Conservation (phyloP, 495 filamentous ascomycete species). For the Pyrenula massariospora region DNA sequence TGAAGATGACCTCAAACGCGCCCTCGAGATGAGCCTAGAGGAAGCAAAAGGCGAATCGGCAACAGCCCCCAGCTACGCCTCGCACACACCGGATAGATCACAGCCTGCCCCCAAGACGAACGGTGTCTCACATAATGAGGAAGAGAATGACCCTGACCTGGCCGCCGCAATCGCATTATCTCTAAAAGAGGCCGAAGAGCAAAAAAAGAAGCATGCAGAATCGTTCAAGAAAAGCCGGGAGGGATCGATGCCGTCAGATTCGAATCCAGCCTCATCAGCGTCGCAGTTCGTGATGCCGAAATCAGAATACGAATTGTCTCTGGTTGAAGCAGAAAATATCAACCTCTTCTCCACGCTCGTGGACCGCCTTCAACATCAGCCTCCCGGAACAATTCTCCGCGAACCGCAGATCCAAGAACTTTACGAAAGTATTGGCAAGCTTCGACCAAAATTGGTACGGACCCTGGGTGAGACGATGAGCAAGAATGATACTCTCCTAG, state of each 20-base stretch:
- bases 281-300: slow-evolving; percentile 48
- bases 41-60: slow-evolving; percentile 72
- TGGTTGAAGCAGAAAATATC: slow-evolving; percentile 93
- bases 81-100: slow-evolving; percentile 36
- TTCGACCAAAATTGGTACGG: slow-evolving; percentile 86
- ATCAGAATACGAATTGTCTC: slow-evolving; percentile 89
- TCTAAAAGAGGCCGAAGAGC: slow-evolving; percentile 95
- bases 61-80: slow-evolving; percentile 51
- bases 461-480: slow-evolving; percentile 99
- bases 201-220: slow-evolving; percentile 81
- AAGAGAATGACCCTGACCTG: slow-evolving; percentile 85
- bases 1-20: slow-evolving; percentile 88
- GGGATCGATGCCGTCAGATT: background rate
- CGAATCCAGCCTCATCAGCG: slow-evolving; percentile 25
- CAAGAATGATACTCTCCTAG: slow-evolving; percentile 93
- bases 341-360: slow-evolving; percentile 92
- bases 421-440: slow-evolving; percentile 86
- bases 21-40: slow-evolving; percentile 91
- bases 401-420: slow-evolving; percentile 97
- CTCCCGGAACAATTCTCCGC: slow-evolving; percentile 84
- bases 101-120: slow-evolving; percentile 24
- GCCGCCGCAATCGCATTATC: slow-evolving; percentile 95
- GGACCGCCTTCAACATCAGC: slow-evolving; percentile 87
- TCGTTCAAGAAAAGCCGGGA: slow-evolving; percentile 60
- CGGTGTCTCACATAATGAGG: slow-evolving; percentile 22